A percentile compares a stretch with the other conserved stretches of the same genome.
These are phyloP conservation scores for Metrosideros polymorpha DNA, from an alignment of 441 rosid species.

Conservation along the genomic window DNA sequence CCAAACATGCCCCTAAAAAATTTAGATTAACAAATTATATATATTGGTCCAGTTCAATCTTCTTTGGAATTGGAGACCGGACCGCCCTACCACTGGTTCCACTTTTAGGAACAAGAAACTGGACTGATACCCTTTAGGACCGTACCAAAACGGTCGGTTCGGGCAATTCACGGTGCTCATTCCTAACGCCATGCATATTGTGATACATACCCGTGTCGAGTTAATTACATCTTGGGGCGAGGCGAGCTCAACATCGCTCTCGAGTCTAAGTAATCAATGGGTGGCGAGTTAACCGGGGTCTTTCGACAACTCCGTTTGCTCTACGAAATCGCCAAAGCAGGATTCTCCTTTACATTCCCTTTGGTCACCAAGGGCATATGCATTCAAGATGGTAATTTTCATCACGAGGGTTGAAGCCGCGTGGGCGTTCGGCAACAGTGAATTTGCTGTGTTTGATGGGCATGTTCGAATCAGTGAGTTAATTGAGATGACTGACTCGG, in stretches of 20 bases:
- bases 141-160: too few species aligned
- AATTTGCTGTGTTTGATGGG: background rate
- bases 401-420: background rate
- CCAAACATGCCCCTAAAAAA: too few species aligned
- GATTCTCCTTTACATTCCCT: background rate
- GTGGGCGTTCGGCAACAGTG: background rate
- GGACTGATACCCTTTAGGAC: too few species aligned
- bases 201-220: too few species aligned
- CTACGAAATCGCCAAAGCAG: background rate
- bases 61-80: too few species aligned
- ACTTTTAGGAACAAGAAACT: too few species aligned
- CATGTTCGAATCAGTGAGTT: background rate
- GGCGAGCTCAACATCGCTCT: background rate
- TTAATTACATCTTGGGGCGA: rapidly evolving
- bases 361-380: background rate
- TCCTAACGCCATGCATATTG: too few species aligned
- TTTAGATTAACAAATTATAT: too few species aligned
- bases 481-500: background rate
- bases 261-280: rapidly evolving
- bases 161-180: too few species aligned
- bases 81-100: too few species aligned
- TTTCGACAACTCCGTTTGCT: background rate
- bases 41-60: too few species aligned
- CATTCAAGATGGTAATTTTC: background rate
- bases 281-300: rapidly evolving